Evolutionary conservation across 495 filamentous ascomycete genomes (phyloP).

Genomic region (Penicillium silybi): DNA sequence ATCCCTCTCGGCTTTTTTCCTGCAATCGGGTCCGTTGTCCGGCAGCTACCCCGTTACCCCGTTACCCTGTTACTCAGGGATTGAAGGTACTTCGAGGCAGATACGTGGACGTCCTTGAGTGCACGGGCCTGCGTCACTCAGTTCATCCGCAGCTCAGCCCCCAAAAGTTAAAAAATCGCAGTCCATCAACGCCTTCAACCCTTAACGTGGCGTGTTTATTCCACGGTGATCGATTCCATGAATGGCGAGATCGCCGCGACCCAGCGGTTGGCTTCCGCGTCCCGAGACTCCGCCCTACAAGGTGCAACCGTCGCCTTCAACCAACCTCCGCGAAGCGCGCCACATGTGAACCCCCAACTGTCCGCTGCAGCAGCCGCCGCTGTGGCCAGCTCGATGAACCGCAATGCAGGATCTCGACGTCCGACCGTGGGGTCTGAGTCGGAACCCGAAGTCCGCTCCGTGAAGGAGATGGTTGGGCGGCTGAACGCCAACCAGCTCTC

Average conservation of each 20-base stretch:
- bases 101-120: not conserved
- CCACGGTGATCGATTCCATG: constrained; percentile 20
- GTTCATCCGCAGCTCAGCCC: not conserved
- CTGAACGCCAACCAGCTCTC: constrained; percentile 25
- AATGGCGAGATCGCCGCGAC: constrained; percentile 34
- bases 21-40: no score
- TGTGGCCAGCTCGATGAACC: constrained; percentile 17
- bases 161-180: not conserved
- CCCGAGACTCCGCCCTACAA: constrained; percentile 31
- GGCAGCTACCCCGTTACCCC: no score
- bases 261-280: constrained; percentile 28
- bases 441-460: constrained; percentile 37
- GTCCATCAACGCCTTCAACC: not conserved
- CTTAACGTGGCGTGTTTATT: constrained; percentile 2
- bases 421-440: constrained; percentile 19
- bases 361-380: constrained; percentile 15
- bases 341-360: constrained; percentile 11
- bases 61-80: no score
- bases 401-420: constrained; percentile 13
- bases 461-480: constrained; percentile 41
- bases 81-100: no score
- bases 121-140: not conserved
- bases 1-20: no score
- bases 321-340: constrained; percentile 16
- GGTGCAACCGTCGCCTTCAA: constrained; percentile 39